Evolutionary conservation across 305 asterid species (phyloP), one percentile per base, ranked within the genome.

Genomic region (Stenogyne calaminthoides): DNA sequence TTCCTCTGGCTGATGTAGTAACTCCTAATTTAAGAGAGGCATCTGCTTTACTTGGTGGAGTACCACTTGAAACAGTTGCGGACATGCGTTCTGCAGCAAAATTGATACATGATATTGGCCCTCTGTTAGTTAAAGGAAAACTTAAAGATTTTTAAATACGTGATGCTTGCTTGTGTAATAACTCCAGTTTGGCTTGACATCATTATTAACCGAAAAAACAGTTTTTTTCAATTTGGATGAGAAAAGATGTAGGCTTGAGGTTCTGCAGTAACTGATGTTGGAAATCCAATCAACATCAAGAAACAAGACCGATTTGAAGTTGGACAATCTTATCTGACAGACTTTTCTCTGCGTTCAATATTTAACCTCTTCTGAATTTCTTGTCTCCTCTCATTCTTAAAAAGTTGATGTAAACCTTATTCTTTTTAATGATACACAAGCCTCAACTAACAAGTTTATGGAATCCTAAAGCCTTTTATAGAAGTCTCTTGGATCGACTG

Each of bases 41-140:
- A 1, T 92, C 98, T 76, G 87, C 88, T 71, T 76, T 95, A 77
- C 88, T 95, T 70, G 98, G 92, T 75, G 95, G 98, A 11, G 60
- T 74, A 64, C 84, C 85, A 4, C 64, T 95, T 75, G 82, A 86
- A 81, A 85, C 95, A 77, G 79, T 92, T 69, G 87, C 87, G 64
- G 98, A 94, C 84, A 94, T 94, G 99, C 94, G 81, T 60, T 83
- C 82, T 78, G 99, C 99, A 77, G 99, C 97, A 63, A 92, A 92
- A 81, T 77, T 91, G 34, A 90, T 94, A 58, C 85, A 92, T 81
- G 84, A 67, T 37, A 76, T 92, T 72, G 99, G 99, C 63, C 94
- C 99, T 79, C 86, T 91, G 98, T 90, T 58, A 75, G 88, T 62
- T 70, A 77, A 78, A 64, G n/a, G 42, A 47, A 32, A 64, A 29